Evolutionary conservation across 257 asterid genomes (phyloP), one percentile per base, ranked within the genome.

Genomic region (Knoxia roxburghii): DNA sequence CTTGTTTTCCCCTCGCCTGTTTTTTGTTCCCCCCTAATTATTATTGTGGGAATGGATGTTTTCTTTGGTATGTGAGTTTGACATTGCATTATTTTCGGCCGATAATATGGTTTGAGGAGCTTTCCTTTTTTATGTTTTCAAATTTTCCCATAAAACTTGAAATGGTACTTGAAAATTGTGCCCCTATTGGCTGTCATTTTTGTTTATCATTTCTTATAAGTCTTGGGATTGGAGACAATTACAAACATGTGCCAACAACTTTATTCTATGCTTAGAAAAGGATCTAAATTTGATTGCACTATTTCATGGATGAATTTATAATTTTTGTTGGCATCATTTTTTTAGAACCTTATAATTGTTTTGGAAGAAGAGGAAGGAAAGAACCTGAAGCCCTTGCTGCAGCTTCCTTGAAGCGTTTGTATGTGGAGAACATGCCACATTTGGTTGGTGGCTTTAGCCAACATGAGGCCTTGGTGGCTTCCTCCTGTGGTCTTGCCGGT

Each of bases 381-480:
- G 96, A 84, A 79, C 86, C 90, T 57, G 95, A 87, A 78, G 85
- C 80, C 61, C 86, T 86, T 65, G 78, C 88, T 59, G 93, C 93
- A 73, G 95, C 89, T 67, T 81, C 90, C 20, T 66, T 80, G 59
- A 94, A 94, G 83, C 96, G 95, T 73, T 75, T 87, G 77, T 90
- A 81, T 79, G 87, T 94, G 70, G 96, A 94, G 87, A 90, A 94
- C 69, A 80, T 76, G 82, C 97, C 98, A 53, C 81, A 88, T 80
- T 76, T 94, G 76, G 92, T 90, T 78, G 91, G 96, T 78, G 98
- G 96, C 61, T 82, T 78, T 86, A 76, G 95, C 78, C 96, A 80
- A 63, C 91, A 82, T 46, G 84, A 81, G 79, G 74, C 82, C 56
- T 68, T 76, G 67, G 80, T 87, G 77, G 68, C 23, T 53, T 81